phyloP scores from a whole-genome alignment of 2,329 filamentous ascomycete species.

The Rhynchosporium graminicola region DNA sequence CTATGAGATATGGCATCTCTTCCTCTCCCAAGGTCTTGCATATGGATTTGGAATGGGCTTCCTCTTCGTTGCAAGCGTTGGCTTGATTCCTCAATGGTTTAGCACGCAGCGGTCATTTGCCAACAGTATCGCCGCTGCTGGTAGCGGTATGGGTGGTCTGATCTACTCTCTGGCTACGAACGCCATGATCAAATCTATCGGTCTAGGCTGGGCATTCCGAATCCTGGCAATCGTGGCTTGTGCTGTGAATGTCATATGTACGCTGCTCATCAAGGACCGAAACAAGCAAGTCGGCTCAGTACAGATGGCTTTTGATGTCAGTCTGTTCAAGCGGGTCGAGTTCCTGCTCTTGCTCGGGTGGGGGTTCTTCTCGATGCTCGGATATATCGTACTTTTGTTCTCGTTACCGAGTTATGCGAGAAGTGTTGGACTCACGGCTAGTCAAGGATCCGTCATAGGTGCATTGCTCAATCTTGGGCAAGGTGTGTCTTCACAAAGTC shows the following conservation, averaged over 20 bases:
- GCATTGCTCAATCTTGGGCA: slow-evolving; percentile 70
- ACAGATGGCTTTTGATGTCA: slow-evolving; percentile 65
- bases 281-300: slow-evolving; percentile 70
- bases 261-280: slow-evolving; percentile 66
- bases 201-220: slow-evolving; percentile 58
- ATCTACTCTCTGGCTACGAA: slow-evolving; percentile 54
- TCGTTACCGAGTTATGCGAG: slow-evolving; percentile 73
- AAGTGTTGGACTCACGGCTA: slow-evolving; percentile 64
- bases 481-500: slow-evolving; percentile 24
- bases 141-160: slow-evolving; percentile 68
- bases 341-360: slow-evolving; percentile 67
- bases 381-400: slow-evolving; percentile 76
- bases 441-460: slow-evolving; percentile 70
- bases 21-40: slow-evolving; percentile 71
- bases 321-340: slow-evolving; percentile 60
- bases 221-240: slow-evolving; percentile 57
- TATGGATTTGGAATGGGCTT: slow-evolving; percentile 82
- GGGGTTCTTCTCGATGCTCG: slow-evolving; percentile 71
- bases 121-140: slow-evolving; percentile 67
- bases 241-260: slow-evolving; percentile 63
- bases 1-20: slow-evolving; percentile 70
- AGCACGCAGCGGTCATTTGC: slow-evolving; percentile 55
- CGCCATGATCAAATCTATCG: slow-evolving; percentile 55
- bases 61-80: slow-evolving; percentile 66
- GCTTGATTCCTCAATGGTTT: slow-evolving; percentile 64